Base-by-base conservation (phyloP, 1,284 basidiomycete genomes). In the Trichosporon sp. region DNA sequence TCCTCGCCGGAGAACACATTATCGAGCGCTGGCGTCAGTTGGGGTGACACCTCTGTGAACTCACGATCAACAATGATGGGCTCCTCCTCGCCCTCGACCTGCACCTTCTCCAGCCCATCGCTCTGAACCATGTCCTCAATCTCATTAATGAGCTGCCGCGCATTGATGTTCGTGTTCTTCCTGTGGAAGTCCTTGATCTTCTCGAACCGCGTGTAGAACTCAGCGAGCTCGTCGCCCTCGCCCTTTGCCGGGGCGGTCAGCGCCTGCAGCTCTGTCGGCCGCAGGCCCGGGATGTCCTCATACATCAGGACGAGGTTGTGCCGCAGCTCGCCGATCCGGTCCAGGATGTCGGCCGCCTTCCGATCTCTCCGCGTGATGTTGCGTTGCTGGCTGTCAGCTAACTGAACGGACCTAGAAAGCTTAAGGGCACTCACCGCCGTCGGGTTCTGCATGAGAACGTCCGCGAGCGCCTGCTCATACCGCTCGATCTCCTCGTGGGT, bases 1-100 rank as follows among this genome's bases (percentile, higher is more conserved):
- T 99, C 97, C 85, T 99, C 96, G 51, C 97, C 97, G 12, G 93
- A 95, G 84, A 98, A 98, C 74, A 95, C 85, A 68, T 92, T 85
- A 70, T 93, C 91, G 68, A 97, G 87, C 66, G 92, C 94, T 96
- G 68, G 58, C 4, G 65, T 71, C 31, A 71, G 64, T 12, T 35
- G 34, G 60, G 25, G 21, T 90, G 77, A 76, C 92, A n/a, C 15
- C 3, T 0, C 5, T 21, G 23, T 18, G 0, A 1, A 79, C 82
- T 78, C 68, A 84, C 83, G 79, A 71, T 84, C 82, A 53, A 81
- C 73, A 15, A 81, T 70, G 15, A 92, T 87, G 8, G 92, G 90
- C 72, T 91, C 89, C 70, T 89, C 88, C 51, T 68, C 69, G 62
- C 87, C 88, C 68, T 92, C 91, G 65, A 76, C 91, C 84, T 73